Conservation (phyloP, 768 basidiomycete genomes). For the Tephrocybe sp. region DNA sequence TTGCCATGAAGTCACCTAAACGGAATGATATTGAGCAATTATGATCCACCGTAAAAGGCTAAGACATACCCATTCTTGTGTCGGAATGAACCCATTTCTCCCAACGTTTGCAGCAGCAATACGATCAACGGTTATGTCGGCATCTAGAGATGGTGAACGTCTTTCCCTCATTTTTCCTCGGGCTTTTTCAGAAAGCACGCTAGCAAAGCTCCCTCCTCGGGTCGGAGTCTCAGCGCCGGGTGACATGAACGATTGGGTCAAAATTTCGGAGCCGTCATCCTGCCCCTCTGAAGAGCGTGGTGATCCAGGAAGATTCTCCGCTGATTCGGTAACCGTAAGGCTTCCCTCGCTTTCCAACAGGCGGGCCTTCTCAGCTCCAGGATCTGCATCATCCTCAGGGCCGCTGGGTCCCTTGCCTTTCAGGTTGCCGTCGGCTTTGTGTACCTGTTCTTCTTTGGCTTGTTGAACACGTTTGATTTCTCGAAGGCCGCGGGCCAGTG, state of each 20-base stretch:
- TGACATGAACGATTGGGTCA: conserved; percentile 39
- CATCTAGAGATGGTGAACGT: conserved; percentile 52
- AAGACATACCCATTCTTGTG: conserved; percentile 85
- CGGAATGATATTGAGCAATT: not conserved
- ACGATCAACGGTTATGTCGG: conserved; percentile 57
- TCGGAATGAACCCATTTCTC: conserved; percentile 90
- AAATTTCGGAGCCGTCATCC: conserved; percentile 30
- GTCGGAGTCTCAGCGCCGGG: conserved; percentile 40
- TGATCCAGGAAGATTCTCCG: conserved; percentile 15
- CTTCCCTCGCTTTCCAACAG: conserved; percentile 57
- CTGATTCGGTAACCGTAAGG: conserved; percentile 16
- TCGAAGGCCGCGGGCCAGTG: conserved; percentile 78
- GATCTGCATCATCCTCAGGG: conserved; percentile 33
- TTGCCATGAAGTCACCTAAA: conserved; percentile 89
- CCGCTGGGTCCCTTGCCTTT: conserved; percentile 40
- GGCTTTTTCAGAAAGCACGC: conserved; percentile 76
- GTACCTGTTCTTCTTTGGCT: conserved; percentile 67
- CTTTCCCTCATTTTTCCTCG: conserved; percentile 89
- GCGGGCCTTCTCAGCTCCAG: conserved; percentile 66
- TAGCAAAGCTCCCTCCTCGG: conserved; percentile 23
- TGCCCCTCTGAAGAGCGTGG: conserved; percentile 16
- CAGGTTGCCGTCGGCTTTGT: conserved; percentile 31
- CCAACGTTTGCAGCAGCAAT: conserved; percentile 73
- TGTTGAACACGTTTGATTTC: conserved; percentile 78
- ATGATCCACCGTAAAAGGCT: conserved; percentile 19